These are phyloP conservation scores for Echinosophora koreensis DNA, from an alignment of 306 rosid species.

Conservation along the genomic window DNA sequence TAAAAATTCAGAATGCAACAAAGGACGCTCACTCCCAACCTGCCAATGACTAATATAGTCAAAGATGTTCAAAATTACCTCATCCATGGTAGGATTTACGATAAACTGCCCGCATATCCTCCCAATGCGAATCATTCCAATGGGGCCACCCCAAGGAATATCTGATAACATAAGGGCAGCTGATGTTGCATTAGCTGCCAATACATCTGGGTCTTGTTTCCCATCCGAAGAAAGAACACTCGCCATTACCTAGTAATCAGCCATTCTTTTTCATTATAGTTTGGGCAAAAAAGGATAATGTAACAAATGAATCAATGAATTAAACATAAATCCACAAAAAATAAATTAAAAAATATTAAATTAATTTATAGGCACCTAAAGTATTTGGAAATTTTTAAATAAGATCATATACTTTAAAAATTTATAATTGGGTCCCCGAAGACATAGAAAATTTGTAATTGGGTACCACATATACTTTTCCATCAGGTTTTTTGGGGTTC, in stretches of 20 bases:
- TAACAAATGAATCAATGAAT: background rate
- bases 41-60: background rate
- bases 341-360: too few species aligned
- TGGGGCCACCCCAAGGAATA: conserved; percentile 99
- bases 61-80: conserved; percentile 60
- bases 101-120: conserved; percentile 80
- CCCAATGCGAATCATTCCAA: conserved; percentile 91
- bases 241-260: conserved; percentile 72
- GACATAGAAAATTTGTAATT: too few species aligned
- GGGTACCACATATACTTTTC: too few species aligned
- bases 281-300: background rate
- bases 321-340: background rate
- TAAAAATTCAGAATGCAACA: conserved; percentile 16
- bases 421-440: too few species aligned
- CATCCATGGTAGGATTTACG: conserved; percentile 91
- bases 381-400: too few species aligned
- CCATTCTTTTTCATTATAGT: conserved; percentile 6
- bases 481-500: too few species aligned
- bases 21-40: background rate
- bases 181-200: conserved; percentile 92
- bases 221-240: conserved; percentile 95
- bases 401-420: too few species aligned
- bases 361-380: too few species aligned
- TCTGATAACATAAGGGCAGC: conserved; percentile 98
- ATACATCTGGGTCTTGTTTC: conserved; percentile 88